These are phyloP conservation scores for Aspergillus pseudotamarii DNA, from an alignment of 2,329 filamentous ascomycete genomes.

Conservation along the genomic window DNA sequence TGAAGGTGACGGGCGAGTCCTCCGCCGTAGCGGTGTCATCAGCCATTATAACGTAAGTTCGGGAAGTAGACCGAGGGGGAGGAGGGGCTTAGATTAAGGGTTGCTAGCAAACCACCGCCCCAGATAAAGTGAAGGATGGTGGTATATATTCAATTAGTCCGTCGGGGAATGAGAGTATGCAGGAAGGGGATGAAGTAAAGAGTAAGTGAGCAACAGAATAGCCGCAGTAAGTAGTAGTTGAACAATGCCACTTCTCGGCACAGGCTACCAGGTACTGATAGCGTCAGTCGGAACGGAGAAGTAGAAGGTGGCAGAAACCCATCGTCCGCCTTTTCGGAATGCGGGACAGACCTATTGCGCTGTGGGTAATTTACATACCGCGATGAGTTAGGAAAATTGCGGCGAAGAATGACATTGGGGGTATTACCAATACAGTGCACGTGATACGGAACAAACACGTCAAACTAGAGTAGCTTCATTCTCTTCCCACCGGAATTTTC, in stretches of 20 bases:
- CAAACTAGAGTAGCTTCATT: slow-evolving; percentile 22
- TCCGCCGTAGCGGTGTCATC: slow-evolving; percentile 50
- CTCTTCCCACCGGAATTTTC: slow-evolving; percentile 35
- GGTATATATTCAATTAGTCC: background rate
- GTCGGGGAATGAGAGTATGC: background rate
- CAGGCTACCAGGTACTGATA: slow-evolving; percentile 7
- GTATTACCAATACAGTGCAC: slow-evolving; percentile 13
- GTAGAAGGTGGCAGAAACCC: slow-evolving; percentile 43
- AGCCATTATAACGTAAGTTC: slow-evolving; percentile 37
- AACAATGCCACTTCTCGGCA: slow-evolving; percentile 5
- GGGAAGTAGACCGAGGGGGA: slow-evolving; percentile 13
- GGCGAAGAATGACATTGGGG: background rate
- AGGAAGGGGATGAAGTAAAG: slow-evolving; percentile 4
- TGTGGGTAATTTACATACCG: background rate
- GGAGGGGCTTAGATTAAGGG: slow-evolving; percentile 11
- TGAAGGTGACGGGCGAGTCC: slow-evolving; percentile 86
- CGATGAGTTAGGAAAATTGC: background rate
- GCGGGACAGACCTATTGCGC: background rate
- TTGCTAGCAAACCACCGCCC: slow-evolving; percentile 17
- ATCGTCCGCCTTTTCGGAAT: slow-evolving; percentile 28
- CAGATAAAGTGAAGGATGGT: background rate
- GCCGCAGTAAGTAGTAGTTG: slow-evolving; percentile 4
- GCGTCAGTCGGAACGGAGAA: slow-evolving; percentile 14
- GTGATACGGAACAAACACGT: slow-evolving; percentile 25
- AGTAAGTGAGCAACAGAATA: slow-evolving; percentile 3